Base-by-base conservation (phyloP, 2,329 filamentous ascomycete genomes). In the Thielaviopsis populi region DNA sequence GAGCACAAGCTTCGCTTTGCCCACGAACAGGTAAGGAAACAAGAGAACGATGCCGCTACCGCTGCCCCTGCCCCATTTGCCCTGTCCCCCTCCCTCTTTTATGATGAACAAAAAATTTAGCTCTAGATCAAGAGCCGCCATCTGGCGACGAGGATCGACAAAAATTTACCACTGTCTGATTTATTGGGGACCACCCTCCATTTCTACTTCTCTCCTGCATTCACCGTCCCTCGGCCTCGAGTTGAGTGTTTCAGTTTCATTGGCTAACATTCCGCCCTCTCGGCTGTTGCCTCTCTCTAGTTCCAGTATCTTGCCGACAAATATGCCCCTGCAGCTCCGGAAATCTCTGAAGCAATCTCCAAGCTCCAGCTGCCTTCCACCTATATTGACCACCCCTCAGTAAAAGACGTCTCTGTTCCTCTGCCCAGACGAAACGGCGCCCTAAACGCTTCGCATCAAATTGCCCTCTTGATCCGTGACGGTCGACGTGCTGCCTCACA, bases 61-160 rank as follows among this genome's bases (percentile, higher is more conserved):
- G 17, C 41, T 15, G 41, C 41, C 8, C 10, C 13, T 2, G 8
- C 19, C 46, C 2, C 46, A 6, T 11, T 11, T 42, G 30, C 22
- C 22, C 19, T 19, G 30, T 56, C 42, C 48, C 62, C 27, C 59
- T 62, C n/a, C 62, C 42, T n/a, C 41, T 65, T 65, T 42, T 53
- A 76, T 78, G 77, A 79, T 77, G 74, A 76, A 68, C 71, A 66
- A 56, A 46, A 70, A 70, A 72, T 72, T 87, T 89, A 89, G 87
- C 87, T 90, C 87, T 89, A 89, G 87, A 89, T 88, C 86, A 86
- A 79, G 80, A 89, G 84, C 79, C 82, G 77, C 79, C 72, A 68
- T 67, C 70, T 74, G 53, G 78, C 77, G 79, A 77, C 78, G 71
- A 75, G 82, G 86, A 88, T 79, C 78, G 84, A 87, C 74, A 82